Conservation (phyloP, 257 asterid species). For the Solanum habrochaites region DNA sequence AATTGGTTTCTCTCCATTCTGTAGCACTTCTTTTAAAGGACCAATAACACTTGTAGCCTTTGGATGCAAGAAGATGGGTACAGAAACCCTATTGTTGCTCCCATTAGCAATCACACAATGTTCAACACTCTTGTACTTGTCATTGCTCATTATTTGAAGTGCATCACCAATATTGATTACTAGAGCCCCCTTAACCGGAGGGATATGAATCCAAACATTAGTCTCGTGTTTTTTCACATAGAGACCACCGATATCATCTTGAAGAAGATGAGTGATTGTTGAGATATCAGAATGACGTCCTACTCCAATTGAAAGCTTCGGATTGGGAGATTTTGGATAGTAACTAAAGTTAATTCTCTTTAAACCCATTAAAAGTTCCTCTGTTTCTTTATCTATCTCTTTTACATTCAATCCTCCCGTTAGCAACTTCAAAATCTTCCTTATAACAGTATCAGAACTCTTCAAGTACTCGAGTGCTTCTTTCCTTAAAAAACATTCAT, state of each 20-base stretch:
- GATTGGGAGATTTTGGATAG: neutral
- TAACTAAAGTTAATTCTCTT: no score
- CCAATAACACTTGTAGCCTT: conserved; percentile 1
- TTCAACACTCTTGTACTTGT: conserved; percentile 15
- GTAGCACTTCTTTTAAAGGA: conserved; percentile 11
- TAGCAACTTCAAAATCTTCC: no score
- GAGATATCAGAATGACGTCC: conserved; percentile 22
- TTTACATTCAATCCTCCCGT: no score
- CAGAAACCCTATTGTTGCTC: conserved; percentile 6
- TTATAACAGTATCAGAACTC: no score
- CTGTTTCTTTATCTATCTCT: no score
- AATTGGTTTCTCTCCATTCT: conserved; percentile 3
- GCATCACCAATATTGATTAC: conserved; percentile 23
- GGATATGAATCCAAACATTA: conserved; percentile 13
- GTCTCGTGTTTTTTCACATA: conserved; percentile 5
- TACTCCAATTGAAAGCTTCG: conserved; percentile 12
- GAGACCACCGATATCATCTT: conserved; percentile 13
- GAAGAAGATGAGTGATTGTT: conserved; percentile 9
- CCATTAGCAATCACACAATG: conserved; percentile 22
- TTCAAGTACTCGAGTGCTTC: no score
- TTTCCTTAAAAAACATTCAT: no score
- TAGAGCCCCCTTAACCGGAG: conserved; percentile 9
- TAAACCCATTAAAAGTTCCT: no score
- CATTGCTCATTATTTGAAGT: conserved; percentile 15
- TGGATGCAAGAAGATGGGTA: neutral